These are phyloP conservation scores for Claviceps spartinae DNA, from an alignment of 2,329 filamentous ascomycete species.

Conservation along the genomic window DNA sequence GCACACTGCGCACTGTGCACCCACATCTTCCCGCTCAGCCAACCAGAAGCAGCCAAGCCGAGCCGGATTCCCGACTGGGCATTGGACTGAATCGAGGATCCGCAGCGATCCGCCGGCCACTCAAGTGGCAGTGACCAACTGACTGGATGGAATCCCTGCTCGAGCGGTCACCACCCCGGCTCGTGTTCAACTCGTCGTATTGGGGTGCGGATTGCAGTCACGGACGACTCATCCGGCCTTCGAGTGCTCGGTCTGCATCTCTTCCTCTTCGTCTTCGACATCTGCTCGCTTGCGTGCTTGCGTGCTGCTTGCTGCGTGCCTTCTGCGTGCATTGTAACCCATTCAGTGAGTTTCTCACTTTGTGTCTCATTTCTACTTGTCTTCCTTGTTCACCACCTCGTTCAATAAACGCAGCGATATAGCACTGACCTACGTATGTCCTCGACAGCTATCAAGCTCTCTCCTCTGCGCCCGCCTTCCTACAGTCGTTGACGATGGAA, in stretches of 20 bases:
- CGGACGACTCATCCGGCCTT: neutral
- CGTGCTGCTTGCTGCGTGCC: neutral
- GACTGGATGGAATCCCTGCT: neutral
- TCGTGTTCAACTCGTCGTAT: conserved; percentile 6
- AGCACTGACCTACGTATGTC: neutral
- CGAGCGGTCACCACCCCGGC: neutral
- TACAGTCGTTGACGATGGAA: conserved; percentile 5
- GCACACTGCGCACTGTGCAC: too few species aligned
- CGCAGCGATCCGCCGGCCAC: neutral
- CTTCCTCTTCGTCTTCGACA: neutral
- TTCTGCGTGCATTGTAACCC: neutral
- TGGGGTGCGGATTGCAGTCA: conserved; percentile 1
- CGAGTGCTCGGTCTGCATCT: neutral
- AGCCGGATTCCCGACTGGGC: too few species aligned
- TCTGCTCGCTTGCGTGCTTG: neutral
- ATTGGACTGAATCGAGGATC: neutral
- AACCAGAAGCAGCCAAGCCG: too few species aligned
- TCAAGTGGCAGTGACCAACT: neutral
- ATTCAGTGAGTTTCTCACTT: neutral
- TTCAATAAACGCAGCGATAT: neutral
- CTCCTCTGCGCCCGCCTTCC: neutral
- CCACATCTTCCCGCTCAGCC: too few species aligned
- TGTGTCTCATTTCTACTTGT: neutral
- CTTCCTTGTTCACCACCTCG: neutral
- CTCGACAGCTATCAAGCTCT: neutral